Base-by-base conservation (phyloP, 2,329 filamentous ascomycete genomes). In the Coniella lustricola region DNA sequence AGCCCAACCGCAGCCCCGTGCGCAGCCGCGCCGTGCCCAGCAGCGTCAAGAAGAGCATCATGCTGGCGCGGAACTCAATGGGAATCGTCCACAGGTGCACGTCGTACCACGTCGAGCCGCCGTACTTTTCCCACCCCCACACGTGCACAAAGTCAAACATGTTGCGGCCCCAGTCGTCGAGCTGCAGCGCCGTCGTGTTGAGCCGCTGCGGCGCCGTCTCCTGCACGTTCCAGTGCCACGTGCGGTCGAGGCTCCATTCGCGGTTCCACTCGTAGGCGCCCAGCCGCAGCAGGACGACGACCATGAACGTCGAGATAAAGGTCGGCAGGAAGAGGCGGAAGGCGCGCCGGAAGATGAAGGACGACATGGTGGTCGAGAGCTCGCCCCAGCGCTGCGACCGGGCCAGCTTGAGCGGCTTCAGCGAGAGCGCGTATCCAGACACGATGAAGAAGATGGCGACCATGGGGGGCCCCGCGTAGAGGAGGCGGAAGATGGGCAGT, bases 81-180 rank as follows among this genome's bases (percentile, higher is more conserved):
- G 79, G 78, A 37, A 82, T 81, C 4, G 79, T 82, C 79, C 79
- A 82, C 20, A 82, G 62, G 53, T 82, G 79, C 21, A 76, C 69
- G 56, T 81, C 76, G 56, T 80, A 78, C 18, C 61, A 67, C 60
- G 69, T 75, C 35, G 65, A 70, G 47, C 73, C 74, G 14, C 67
- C 73, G 51, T 67, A 71, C 29, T 62, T 64, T 48, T 70, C 65
- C 74, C 74, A 78, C 51, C 67, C 64, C 62, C 74, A 79, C 18
- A 77, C 60, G 45, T 77, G 71, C 22, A 77, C 56, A 52, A 77
- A 76, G 21, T 67, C 61, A 54, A 67, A 74, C 67, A 77, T 73
- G 51, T 71, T 66, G 56, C 61, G 59, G 21, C 55, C 54, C 76
- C 75, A 79, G 51, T 76, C 68, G 16, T 52, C 53, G 14, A 74